Percentiles rank a stretch among this genome's conserved stretches.
phyloP scores from a whole-genome alignment of 495 filamentous ascomycete species.

The Hyaloscypha hepaticicola region DNA sequence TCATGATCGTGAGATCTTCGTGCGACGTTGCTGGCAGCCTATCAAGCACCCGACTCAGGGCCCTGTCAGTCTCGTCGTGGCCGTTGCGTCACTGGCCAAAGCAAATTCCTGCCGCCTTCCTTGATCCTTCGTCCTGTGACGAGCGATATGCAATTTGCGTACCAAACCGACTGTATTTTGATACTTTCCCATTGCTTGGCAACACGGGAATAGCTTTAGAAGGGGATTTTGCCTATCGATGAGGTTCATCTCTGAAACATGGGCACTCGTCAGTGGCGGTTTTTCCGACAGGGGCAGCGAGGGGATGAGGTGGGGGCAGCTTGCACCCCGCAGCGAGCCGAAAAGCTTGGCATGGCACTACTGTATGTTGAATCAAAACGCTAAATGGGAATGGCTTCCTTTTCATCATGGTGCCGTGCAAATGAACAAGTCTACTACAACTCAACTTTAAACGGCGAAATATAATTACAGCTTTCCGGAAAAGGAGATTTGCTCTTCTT shows the following conservation, averaged over 20 bases:
- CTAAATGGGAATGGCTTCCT: neutral
- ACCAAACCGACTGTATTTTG: too few relatives aligned
- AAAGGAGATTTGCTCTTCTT: too few relatives aligned
- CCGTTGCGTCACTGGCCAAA: neutral
- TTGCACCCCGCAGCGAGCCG: neutral
- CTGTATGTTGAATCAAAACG: neutral
- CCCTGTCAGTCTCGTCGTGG: neutral
- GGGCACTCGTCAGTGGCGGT: neutral
- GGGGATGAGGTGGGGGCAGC: neutral
- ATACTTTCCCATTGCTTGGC: too few relatives aligned
- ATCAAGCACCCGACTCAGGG: too few relatives aligned
- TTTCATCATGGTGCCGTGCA: neutral
- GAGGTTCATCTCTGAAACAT: neutral
- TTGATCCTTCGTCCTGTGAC: neutral
- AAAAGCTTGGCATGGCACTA: neutral
- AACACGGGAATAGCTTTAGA: too few relatives aligned
- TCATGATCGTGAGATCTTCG: constrained; percentile 1
- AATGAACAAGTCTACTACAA: neutral
- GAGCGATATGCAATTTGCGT: neutral
- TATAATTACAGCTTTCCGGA: too few relatives aligned
- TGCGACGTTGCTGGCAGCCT: neutral
- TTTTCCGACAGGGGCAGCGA: neutral
- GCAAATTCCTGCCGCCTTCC: neutral
- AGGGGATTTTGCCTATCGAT: too few relatives aligned
- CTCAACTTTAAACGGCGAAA: neutral